Base-by-base conservation (phyloP, 306 rosid genomes). In the Cicer judaicum region DNA sequence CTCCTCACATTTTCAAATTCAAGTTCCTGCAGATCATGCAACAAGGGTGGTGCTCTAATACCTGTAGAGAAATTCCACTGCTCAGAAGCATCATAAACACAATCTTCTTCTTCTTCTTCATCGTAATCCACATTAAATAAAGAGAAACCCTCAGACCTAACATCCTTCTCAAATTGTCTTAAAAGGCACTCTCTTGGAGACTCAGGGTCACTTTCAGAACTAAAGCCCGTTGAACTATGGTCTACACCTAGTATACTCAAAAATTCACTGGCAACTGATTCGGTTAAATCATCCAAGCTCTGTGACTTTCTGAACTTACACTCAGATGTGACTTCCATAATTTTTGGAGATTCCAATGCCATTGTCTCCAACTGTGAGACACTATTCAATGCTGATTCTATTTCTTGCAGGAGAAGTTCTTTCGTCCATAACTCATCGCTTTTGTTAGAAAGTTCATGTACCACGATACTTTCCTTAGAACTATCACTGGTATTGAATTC, bases 121-220 rank as follows among this genome's bases (percentile, higher is more conserved):
- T 52, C 80, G 46, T 71, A 81, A 46, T 68, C 86, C 59, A 83
- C 87, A 86, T 88, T 84, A 83, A 88, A 94, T 65, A 87, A 83
- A 64, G 96, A 86, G 87, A 81, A 86, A 5, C 90, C 92, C 34
- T 80, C 90, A 10, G 97, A 88, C 9, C 65, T 75, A 29, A 88
- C 61, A 16, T 94, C 99, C 87, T 84, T 80, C 86, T 92, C 96
- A 74, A 94, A 94, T 78, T 92, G 88, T 80, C 90, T 85, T 44
- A 94, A 81, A 74, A 94, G 89, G 56, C 79, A 88, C 86, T 86
- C 99, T 86, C 99, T 90, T 13, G 98, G 98, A 62, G 98, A 94
- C 78, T 91, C 93, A 0, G 84, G 77, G 68, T 90, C 98, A 40
- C 88, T 87, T 80, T 80, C 95, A 69, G 87, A 88, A 83, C 89